phyloP scores from a whole-genome alignment of 2,329 filamentous ascomycete species.

The Lasiodiplodia gonubiensis region DNA sequence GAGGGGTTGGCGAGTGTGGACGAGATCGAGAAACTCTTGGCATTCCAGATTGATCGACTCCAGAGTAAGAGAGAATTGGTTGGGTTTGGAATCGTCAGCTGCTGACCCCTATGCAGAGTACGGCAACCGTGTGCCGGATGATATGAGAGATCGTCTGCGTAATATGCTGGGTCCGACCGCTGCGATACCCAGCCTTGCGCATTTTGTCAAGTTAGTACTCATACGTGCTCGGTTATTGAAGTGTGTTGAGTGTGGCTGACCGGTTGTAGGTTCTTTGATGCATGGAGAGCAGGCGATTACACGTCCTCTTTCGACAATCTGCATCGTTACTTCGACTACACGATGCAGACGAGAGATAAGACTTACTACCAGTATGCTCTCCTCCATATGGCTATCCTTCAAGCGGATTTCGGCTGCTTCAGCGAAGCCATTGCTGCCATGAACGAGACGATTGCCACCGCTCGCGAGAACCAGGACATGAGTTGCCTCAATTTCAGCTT shows the following conservation, averaged over 20 bases:
- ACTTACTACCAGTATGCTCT: conserved; percentile 94
- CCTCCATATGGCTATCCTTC: conserved; percentile 89
- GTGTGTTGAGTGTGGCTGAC: neutral
- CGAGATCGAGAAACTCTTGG: conserved; percentile 79
- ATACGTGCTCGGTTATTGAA: too few relatives aligned
- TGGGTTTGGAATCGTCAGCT: neutral
- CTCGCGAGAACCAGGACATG: conserved; percentile 90
- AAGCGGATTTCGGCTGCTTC: conserved; percentile 93
- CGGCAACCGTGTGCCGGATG: conserved; percentile 77
- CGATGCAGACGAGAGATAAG: conserved; percentile 82
- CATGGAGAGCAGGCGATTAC: conserved; percentile 90
- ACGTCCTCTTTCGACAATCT: conserved; percentile 87
- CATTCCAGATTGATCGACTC: conserved; percentile 87
- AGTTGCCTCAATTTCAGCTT: conserved; percentile 92
- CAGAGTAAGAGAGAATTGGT: conserved; percentile 63
- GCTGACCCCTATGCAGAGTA: conserved; percentile 57
- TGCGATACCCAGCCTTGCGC: conserved; percentile 72
- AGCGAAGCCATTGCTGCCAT: conserved; percentile 90
- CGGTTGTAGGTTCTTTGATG: conserved; percentile 75
- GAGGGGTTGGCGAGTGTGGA: conserved; percentile 68
- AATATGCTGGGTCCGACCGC: conserved; percentile 70
- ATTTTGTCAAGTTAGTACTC: conserved; percentile 69
- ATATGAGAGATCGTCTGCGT: conserved; percentile 73
- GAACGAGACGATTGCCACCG: conserved; percentile 93
- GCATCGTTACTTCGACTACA: conserved; percentile 96